Conservation (phyloP, 805 yeast species). For the Wickerhamiella vanderwaltii region DNA sequence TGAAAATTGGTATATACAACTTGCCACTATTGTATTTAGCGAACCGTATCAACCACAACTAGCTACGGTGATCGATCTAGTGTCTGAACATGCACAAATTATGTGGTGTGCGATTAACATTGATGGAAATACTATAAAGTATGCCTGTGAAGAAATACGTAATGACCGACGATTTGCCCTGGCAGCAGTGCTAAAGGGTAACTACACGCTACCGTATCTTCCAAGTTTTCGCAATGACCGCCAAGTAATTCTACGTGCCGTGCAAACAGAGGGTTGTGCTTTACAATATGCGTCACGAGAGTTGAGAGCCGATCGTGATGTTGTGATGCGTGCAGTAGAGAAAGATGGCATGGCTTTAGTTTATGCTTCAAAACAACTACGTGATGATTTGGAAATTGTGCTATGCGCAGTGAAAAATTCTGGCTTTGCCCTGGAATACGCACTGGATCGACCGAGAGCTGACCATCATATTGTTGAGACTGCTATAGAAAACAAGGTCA, state of each 20-base stretch:
- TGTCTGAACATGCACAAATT: background rate
- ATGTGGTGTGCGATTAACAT: background rate
- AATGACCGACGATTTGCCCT: background rate
- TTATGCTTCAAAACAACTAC: background rate
- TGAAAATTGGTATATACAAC: too few relatives aligned
- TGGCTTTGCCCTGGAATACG: background rate
- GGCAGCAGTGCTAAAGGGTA: background rate
- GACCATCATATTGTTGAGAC: constrained; percentile 4
- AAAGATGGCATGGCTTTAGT: background rate
- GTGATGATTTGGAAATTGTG: background rate
- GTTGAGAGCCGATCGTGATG: background rate
- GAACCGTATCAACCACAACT: too few relatives aligned
- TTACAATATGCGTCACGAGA: background rate
- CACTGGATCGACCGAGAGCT: background rate
- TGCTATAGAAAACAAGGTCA: background rate
- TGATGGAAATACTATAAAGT: background rate
- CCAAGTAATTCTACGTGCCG: background rate
- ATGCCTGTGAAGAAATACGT: background rate
- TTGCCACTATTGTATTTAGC: too few relatives aligned
- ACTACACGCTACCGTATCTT: background rate
- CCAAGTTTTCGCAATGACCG: background rate
- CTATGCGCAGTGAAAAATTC: background rate
- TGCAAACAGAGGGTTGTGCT: background rate
- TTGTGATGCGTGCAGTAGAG: background rate
- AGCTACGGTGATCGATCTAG: too few relatives aligned